These are phyloP conservation scores for Xanthoconium separans DNA, from an alignment of 1,284 basidiomycete species.

Conservation along the genomic window DNA sequence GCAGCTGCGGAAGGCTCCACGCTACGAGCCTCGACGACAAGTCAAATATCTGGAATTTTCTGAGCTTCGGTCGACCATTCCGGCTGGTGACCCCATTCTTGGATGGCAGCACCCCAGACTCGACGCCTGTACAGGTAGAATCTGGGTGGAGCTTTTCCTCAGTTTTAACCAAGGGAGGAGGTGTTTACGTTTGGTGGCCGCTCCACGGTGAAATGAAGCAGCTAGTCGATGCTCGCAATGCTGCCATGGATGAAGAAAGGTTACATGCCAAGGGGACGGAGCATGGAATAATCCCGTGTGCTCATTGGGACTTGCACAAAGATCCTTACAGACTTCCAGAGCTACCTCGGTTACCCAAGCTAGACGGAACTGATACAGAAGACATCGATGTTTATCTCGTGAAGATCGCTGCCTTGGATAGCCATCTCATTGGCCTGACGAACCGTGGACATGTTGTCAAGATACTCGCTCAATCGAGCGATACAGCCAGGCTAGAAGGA, in stretches of 20 bases:
- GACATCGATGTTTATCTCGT: conserved; percentile 53
- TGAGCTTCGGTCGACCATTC: conserved; percentile 74
- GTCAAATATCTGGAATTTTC: conserved; percentile 67
- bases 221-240: conserved; percentile 41
- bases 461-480: conserved; percentile 41
- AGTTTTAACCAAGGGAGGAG: conserved; percentile 65
- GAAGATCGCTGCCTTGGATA: conserved; percentile 73
- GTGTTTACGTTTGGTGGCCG: conserved; percentile 79
- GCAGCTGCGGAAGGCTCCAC: conserved; percentile 74
- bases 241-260: conserved; percentile 45
- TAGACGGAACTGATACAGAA: conserved; percentile 33
- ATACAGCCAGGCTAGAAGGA: conserved; percentile 39
- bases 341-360: conserved; percentile 47
- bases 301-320: conserved; percentile 52
- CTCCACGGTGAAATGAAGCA: conserved; percentile 43
- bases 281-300: conserved; percentile 54
- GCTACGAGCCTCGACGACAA: conserved; percentile 61
- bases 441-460: conserved; percentile 75
- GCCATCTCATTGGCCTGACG: conserved; percentile 71
- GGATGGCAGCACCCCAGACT: conserved; percentile 42
- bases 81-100: conserved; percentile 52
- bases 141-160: conserved; percentile 81
- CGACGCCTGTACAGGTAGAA: conserved; percentile 65
- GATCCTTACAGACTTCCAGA: conserved; percentile 59
- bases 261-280: conserved; percentile 35